A percentile compares a stretch with the other conserved stretches of the same genome.
These are phyloP conservation scores for Rhizopogon roseolus DNA, from an alignment of 768 basidiomycete genomes.

Conservation along the genomic window DNA sequence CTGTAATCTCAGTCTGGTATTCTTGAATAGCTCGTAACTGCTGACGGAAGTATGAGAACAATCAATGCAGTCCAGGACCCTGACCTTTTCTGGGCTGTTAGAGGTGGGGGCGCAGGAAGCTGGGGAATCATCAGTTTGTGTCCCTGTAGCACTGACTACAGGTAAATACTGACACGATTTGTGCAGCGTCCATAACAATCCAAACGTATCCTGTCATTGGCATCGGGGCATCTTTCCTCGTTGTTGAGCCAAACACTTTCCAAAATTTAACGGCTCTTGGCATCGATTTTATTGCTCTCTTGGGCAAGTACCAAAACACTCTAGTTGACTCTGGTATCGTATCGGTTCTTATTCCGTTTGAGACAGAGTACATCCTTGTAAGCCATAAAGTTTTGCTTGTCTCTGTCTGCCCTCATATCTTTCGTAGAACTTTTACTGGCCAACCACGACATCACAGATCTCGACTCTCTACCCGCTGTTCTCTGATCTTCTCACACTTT, in stretches of 20 bases:
- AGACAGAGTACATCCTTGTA: conserved; percentile 12
- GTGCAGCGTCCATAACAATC: conserved; percentile 14
- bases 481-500: conserved; percentile 11
- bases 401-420: neutral
- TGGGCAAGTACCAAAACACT: conserved; percentile 14
- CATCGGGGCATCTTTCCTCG: conserved; percentile 10
- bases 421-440: conserved; percentile 13
- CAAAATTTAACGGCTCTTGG: conserved; percentile 10
- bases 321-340: conserved; percentile 12
- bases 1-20: neutral
- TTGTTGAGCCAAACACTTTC: conserved; percentile 6
- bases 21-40: conserved; percentile 30
- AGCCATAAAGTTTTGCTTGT: neutral
- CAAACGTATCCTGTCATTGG: conserved; percentile 5
- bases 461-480: conserved; percentile 12
- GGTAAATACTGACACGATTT: neutral
- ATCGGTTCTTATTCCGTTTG: neutral
- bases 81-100: conserved; percentile 52
- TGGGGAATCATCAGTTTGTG: conserved; percentile 38
- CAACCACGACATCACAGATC: neutral
- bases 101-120: conserved; percentile 50
- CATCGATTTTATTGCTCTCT: conserved; percentile 13
- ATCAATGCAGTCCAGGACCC: conserved; percentile 37
- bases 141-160: neutral
- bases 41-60: conserved; percentile 32